phyloP scores from a whole-genome alignment of 2,329 filamentous ascomycete genomes.

The Hymenoscyphus infarciens region DNA sequence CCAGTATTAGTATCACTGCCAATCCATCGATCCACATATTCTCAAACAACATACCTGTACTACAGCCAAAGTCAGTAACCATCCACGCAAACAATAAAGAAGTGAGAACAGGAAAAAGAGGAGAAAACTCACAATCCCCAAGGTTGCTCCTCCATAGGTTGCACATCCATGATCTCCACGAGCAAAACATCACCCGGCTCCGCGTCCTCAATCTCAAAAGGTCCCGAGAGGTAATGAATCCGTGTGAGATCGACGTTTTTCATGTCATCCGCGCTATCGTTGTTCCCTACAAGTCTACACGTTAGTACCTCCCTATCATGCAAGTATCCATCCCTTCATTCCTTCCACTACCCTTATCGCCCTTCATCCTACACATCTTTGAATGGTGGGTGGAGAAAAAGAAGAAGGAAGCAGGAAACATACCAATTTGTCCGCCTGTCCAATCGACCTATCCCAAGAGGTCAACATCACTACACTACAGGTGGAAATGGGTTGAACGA shows the following conservation, averaged over 20 bases:
- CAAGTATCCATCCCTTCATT: too few species aligned
- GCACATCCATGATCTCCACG: constrained; percentile 89
- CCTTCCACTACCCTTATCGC: too few species aligned
- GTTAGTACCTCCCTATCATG: too few species aligned
- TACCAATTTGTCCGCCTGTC: constrained; percentile 77
- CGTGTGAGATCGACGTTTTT: constrained; percentile 78
- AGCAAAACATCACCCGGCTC: constrained; percentile 76
- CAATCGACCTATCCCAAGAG: constrained; percentile 35
- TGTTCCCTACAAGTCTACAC: constrained; percentile 58
- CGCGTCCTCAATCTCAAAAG: constrained; percentile 81
- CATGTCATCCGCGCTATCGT: constrained; percentile 86
- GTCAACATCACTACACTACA: too few species aligned
- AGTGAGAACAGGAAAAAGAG: neutral
- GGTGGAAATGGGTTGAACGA: too few species aligned
- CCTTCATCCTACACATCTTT: too few species aligned
- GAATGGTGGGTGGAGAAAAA: neutral
- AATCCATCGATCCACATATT: too few species aligned
- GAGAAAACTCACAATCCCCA: constrained; percentile 79
- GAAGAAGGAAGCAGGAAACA: constrained; percentile 37
- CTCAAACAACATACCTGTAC: too few species aligned
- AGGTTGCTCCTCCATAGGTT: constrained; percentile 78
- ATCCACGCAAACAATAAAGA: neutral
- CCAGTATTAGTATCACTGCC: neutral
- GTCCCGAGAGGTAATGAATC: constrained; percentile 84
- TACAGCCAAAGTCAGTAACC: neutral